Base-by-base conservation (phyloP, 768 basidiomycete genomes). In the Harrya chromipes region DNA sequence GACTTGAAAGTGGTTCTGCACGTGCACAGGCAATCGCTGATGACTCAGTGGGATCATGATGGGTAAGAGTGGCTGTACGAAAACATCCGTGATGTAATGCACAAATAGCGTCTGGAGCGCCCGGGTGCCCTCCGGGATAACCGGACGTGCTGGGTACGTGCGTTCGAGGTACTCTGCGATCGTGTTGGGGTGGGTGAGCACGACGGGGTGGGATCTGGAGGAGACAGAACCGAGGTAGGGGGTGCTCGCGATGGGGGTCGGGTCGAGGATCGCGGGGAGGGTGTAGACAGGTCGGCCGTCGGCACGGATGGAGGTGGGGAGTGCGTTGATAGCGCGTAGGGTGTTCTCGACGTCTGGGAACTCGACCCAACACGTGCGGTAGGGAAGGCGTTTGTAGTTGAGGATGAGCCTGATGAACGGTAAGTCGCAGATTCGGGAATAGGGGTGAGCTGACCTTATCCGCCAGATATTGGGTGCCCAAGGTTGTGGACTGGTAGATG, bases 391-490 rank as follows among this genome's bases (percentile, higher is more conserved):
- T 60, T 90, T 89, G 61, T 79, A 88, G 61, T 90, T 90, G n/a
- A 90, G 71, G 38, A 87, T 81, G 43, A 87, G 79, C 40, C 86
- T 87, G 37, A n/a, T 36, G 38, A 31, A 50, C 4, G 19, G 46
- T 38, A 16, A 49, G n/a, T 26, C 38, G 27, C 23, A 16, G 10
- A 24, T 27, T 13, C 34, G 9, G 12, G 47, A 40, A 20, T 11
- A 35, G 33, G 13, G 14, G 47, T 27, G 21, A 14, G 12, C 70
- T 27, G 45, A 82, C 85, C 87, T 72, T 54, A 89, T 77, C 38
- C 84, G 75, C 86, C 86, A 88, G 24, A 84, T 70, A 54, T 85
- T 85, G 24, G 87, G 87, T 44, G 82, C 82, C 86, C 86, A 89
- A n/a, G 85, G 77, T 46, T 84, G 81, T 2, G 81, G 72, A 9